Base-by-base conservation (phyloP, 768 basidiomycete species). In the Exidia glandulosa region DNA sequence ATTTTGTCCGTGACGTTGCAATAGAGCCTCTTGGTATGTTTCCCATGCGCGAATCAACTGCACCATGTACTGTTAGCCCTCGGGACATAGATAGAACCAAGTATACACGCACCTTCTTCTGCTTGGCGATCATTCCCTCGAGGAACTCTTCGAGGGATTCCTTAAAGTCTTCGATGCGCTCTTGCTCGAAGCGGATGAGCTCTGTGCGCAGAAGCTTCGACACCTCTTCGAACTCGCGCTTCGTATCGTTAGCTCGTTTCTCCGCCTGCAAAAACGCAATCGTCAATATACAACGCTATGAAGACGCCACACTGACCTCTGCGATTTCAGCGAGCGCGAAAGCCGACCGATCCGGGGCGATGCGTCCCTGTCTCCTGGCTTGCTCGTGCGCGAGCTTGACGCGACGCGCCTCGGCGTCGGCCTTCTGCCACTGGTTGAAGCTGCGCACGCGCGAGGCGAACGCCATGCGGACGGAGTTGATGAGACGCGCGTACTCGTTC, bases 121-220 rank as follows among this genome's bases (percentile, higher is more conserved):
- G 94, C 58, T 85, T 77, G 3, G 77, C 71, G 56, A 94, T 87
- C 87, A 95, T 89, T 4, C 87, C 90, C 47, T 93, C 88, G 58
- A 97, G 74, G 71, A 92, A 94, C 3, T 79, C 79, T 70, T 91
- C 88, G 64, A 99, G 70, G 2, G 87, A 79, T 48, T 81, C 77
- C 72, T 94, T 94, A 72, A 98, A 96, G 69, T 98, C 95, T 55
- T 91, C 88, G 29, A 98, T 81, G 47, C 94, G 82, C 72, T 96
- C 95, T 68, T 85, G 82, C 73, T 99, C 95, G 68, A 98, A 97
- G 47, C 95, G 78, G 3, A 83, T 84, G 63, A 94, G 83, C 73
- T 99, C 96, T 3, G 81, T 74, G 72, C 98, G 98, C 65, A 93
- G 85, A 23, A 96, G 75, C 64, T 87, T 87, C 23, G 92, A 90